phyloP scores from a whole-genome alignment of 139 green algal species.

The Auxenochlorella protothecoides region DNA sequence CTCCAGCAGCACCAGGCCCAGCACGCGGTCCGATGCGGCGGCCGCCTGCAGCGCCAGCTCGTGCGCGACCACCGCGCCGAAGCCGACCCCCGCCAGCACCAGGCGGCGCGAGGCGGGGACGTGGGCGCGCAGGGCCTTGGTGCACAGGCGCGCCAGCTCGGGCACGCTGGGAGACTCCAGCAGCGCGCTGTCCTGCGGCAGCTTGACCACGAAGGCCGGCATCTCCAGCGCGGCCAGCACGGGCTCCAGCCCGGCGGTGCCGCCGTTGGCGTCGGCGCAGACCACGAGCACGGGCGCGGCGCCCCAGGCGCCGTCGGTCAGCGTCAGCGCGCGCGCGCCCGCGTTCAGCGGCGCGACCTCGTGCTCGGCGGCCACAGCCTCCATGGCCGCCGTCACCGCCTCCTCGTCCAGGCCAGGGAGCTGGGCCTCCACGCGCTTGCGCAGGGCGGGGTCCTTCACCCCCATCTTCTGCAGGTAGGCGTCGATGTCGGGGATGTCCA shows the following conservation, averaged over 20 bases:
- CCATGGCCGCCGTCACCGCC: slow-evolving; percentile 1
- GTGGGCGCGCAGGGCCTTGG: slow-evolving; percentile 12
- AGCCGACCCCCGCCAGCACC: slow-evolving; percentile 45
- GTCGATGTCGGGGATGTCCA: slow-evolving; percentile 54
- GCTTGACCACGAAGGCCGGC: slow-evolving; percentile 16
- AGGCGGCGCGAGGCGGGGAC: slow-evolving; percentile 5
- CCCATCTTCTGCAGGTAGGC: slow-evolving; percentile 74
- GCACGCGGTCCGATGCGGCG: slow-evolving; percentile 17
- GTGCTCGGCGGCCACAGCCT: not conserved
- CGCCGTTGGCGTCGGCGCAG: slow-evolving; percentile 27
- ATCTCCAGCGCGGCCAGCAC: slow-evolving; percentile 17
- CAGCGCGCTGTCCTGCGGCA: slow-evolving; percentile 9
- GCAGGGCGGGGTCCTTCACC: slow-evolving; percentile 36
- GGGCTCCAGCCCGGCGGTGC: slow-evolving; percentile 21
- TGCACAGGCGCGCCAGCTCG: slow-evolving; percentile 25
- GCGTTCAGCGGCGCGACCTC: slow-evolving; percentile 14
- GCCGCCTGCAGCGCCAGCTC: slow-evolving; percentile 54
- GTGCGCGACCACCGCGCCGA: slow-evolving; percentile 46
- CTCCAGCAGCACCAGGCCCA: slow-evolving; percentile 42
- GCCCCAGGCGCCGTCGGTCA: no score
- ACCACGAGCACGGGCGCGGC: slow-evolving; percentile 18
- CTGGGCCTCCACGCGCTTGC: slow-evolving; percentile 22
- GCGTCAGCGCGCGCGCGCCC: not conserved
- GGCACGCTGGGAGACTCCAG: slow-evolving; percentile 1
- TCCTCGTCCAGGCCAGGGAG: slow-evolving; percentile 21